A percentile compares a stretch with the other conserved stretches of the same genome.
Evolutionary conservation across 495 filamentous ascomycete genomes (phyloP).

Genomic region (Penicillium argentinense): DNA sequence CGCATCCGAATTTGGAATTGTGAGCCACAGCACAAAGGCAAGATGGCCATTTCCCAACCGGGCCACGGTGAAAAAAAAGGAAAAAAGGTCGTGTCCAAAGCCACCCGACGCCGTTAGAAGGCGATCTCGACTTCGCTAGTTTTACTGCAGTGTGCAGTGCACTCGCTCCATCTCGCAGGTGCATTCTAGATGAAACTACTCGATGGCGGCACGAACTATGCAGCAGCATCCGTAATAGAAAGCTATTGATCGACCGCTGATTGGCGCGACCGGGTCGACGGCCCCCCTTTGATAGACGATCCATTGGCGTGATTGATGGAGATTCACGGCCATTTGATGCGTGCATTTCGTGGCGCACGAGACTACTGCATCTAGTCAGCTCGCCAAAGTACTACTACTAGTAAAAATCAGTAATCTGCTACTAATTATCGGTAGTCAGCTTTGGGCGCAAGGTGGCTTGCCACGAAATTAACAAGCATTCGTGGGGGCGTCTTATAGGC

Average conservation of each 20-base stretch:
- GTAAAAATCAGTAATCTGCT: no score
- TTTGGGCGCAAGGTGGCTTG: slow-evolving; percentile 2
- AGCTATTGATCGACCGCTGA: neutral
- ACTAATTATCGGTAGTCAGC: neutral
- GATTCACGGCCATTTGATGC: slow-evolving; percentile 7
- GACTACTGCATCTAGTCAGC: slow-evolving; percentile 3
- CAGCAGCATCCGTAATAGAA: neutral
- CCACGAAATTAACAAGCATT: slow-evolving; percentile 1
- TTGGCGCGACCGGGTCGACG: neutral
- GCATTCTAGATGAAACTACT: no score
- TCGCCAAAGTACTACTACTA: neutral
- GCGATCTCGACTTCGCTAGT: neutral
- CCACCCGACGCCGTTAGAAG: neutral
- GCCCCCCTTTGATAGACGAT: neutral
- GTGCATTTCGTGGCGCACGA: neutral
- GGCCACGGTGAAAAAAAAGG: neutral
- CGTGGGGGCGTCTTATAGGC: no score
- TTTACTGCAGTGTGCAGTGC: no score
- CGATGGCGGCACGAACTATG: neutral
- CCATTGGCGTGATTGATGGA: slow-evolving; percentile 13
- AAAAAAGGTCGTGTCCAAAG: neutral
- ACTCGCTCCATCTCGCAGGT: no score
- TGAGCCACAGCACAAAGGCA: no score
- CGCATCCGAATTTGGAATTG: no score
- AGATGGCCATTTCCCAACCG: neutral